Evolutionary conservation across 306 rosid species (phyloP).

Genomic region (Prunus dulcis): DNA sequence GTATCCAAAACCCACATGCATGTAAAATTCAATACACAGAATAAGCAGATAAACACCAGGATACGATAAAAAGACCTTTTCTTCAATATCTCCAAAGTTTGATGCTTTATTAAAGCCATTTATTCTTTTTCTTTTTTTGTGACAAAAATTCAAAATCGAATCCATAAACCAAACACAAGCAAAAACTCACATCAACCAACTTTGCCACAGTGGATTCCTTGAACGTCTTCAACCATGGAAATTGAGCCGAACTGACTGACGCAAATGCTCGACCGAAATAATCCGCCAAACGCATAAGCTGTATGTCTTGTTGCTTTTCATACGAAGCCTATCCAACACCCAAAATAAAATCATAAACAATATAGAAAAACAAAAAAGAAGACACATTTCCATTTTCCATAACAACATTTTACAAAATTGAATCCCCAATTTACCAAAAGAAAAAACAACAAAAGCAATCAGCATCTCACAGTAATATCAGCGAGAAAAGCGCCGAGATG

Average conservation of each 20-base stretch:
- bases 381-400: neutral
- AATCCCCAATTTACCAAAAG: neutral
- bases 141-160: neutral
- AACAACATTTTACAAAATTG: neutral
- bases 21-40: slow-evolving; percentile 2
- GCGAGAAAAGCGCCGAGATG: slow-evolving; percentile 52
- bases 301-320: slow-evolving; percentile 59
- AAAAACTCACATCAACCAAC: slow-evolving; percentile 62
- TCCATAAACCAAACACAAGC: neutral
- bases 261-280: slow-evolving; percentile 67
- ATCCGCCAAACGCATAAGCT: slow-evolving; percentile 76
- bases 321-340: slow-evolving; percentile 42
- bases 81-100: neutral
- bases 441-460: neutral
- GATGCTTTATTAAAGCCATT: neutral
- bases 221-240: slow-evolving; percentile 76
- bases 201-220: slow-evolving; percentile 55
- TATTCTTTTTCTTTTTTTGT: neutral
- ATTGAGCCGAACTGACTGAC: slow-evolving; percentile 55
- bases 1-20: neutral
- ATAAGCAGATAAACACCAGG: neutral
- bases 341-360: neutral
- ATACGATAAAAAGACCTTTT: neutral
- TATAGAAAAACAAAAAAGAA: neutral
- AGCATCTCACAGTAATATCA: slow-evolving; percentile 50